phyloP scores from a whole-genome alignment of 192 early-diverging fungal species.

The Backusella psychrophila region DNA sequence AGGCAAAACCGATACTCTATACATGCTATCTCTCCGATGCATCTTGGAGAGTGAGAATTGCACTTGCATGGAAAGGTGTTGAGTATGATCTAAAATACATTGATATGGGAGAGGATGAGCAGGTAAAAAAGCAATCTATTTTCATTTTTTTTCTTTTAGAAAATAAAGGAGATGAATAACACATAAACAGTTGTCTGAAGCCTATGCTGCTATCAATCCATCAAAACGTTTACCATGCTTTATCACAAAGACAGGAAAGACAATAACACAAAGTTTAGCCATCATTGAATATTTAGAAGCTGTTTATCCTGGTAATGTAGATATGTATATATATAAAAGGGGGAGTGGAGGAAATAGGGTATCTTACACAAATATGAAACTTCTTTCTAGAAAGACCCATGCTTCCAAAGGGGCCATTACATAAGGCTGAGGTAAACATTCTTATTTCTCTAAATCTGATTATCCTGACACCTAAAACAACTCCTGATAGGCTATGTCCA shows the following conservation, averaged over 20 bases:
- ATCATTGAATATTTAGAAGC: constrained; percentile 92
- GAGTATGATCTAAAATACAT: constrained; percentile 62
- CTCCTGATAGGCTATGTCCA: constrained; percentile 55
- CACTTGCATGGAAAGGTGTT: constrained; percentile 74
- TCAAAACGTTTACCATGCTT: constrained; percentile 65
- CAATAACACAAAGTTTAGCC: constrained; percentile 69
- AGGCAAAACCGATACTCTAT: constrained; percentile 52
- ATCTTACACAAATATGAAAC: neutral
- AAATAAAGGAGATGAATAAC: neutral
- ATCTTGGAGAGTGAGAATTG: constrained; percentile 74
- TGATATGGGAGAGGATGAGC: constrained; percentile 75
- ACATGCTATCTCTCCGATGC: constrained; percentile 74
- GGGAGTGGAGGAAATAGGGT: neutral
- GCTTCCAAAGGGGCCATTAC: constrained; percentile 67
- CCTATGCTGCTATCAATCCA: constrained; percentile 70
- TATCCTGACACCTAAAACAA: no score
- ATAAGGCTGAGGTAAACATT: constrained; percentile 49
- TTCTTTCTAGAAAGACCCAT: constrained; percentile 46
- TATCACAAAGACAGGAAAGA: constrained; percentile 48
- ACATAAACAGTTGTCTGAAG: constrained; percentile 35
- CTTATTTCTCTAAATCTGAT: neutral
- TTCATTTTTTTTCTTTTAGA: neutral
- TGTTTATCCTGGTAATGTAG: constrained; percentile 32
- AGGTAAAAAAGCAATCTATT: constrained; percentile 37
- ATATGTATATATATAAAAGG: neutral